phyloP scores from a whole-genome alignment of 805 yeast genomes.

The Yamadazyma ubonensis region DNA sequence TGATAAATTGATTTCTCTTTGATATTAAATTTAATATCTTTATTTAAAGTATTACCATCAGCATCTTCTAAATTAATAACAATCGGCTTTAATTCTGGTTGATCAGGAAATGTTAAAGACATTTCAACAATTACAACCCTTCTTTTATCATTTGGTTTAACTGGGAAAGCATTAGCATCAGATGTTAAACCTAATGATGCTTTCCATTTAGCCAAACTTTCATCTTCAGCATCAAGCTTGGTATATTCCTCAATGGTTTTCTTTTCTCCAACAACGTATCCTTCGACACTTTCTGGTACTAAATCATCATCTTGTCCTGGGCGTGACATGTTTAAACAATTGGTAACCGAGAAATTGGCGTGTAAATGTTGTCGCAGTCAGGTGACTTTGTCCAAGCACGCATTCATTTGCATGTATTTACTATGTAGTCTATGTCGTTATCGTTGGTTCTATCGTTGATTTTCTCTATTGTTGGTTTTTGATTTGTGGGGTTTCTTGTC shows the following conservation, averaged over 20 bases:
- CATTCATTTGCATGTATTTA: too few relatives aligned
- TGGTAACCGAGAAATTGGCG: background rate
- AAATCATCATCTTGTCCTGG: slow-evolving; percentile 49
- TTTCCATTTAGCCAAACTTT: slow-evolving; percentile 88
- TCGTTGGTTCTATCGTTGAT: background rate
- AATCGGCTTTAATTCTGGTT: slow-evolving; percentile 56
- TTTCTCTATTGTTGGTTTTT: background rate
- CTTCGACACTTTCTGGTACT: slow-evolving; percentile 60
- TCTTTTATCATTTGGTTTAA: slow-evolving; percentile 68
- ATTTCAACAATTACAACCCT: slow-evolving; percentile 78
- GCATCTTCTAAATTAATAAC: slow-evolving; percentile 64
- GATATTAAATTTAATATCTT: slow-evolving; percentile 67
- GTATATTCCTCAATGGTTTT: slow-evolving; percentile 83
- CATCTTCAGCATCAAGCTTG: slow-evolving; percentile 84
- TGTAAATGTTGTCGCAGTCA: background rate
- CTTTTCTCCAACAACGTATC: slow-evolving; percentile 64
- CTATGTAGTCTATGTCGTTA: background rate
- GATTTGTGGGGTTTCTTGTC: slow-evolving; percentile 13
- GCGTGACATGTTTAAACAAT: slow-evolving; percentile 6
- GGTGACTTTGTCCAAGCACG: too few relatives aligned
- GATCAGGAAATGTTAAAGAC: slow-evolving; percentile 65
- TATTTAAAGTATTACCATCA: slow-evolving; percentile 52
- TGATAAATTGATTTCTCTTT: slow-evolving; percentile 77
- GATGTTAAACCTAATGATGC: slow-evolving; percentile 75
- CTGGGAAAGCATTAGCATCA: slow-evolving; percentile 54